Evolutionary conservation across 164 flowering plant genomes (phyloP).

Genomic region (Buxus sempervirens): DNA sequence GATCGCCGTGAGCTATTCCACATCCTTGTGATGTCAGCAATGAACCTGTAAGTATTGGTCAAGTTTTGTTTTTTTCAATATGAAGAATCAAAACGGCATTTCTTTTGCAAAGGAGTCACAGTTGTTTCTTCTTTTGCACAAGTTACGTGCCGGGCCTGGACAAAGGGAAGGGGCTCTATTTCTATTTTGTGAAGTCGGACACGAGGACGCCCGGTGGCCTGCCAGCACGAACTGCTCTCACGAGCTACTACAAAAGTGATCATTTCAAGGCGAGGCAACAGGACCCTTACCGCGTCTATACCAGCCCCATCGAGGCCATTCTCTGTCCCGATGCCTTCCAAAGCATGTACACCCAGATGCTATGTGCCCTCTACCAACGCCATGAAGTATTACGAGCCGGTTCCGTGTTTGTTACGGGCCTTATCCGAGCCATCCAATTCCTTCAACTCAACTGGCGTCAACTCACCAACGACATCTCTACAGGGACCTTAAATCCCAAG

Average conservation of each 20-base stretch:
- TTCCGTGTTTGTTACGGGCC: slow-evolving; percentile 45
- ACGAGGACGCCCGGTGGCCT: slow-evolving; percentile 42
- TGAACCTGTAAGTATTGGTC: slow-evolving; percentile 33
- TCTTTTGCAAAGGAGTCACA: no score
- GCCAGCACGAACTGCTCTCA: slow-evolving; percentile 36
- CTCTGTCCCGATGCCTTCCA: slow-evolving; percentile 46
- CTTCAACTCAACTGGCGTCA: slow-evolving; percentile 36
- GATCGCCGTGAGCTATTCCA: slow-evolving; percentile 38
- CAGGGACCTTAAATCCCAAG: slow-evolving; percentile 28
- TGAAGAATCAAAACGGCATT: background rate
- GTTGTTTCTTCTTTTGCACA: background rate
- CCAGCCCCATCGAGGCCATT: slow-evolving; percentile 46
- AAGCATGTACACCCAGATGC: slow-evolving; percentile 50
- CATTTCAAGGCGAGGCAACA: slow-evolving; percentile 31
- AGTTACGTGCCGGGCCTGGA: slow-evolving; percentile 41
- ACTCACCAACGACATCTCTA: slow-evolving; percentile 31
- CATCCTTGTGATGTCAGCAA: slow-evolving; percentile 41
- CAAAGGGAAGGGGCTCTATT: slow-evolving; percentile 43
- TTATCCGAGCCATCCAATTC: slow-evolving; percentile 45
- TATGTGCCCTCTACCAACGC: slow-evolving; percentile 40
- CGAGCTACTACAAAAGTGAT: slow-evolving; percentile 42
- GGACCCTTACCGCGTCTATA: slow-evolving; percentile 38
- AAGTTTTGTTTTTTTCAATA: background rate
- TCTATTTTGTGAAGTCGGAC: slow-evolving; percentile 36
- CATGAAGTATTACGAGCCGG: slow-evolving; percentile 37